phyloP scores from a whole-genome alignment of 108 stramenopile species.

The Aurantiochytrium sp. region DNA sequence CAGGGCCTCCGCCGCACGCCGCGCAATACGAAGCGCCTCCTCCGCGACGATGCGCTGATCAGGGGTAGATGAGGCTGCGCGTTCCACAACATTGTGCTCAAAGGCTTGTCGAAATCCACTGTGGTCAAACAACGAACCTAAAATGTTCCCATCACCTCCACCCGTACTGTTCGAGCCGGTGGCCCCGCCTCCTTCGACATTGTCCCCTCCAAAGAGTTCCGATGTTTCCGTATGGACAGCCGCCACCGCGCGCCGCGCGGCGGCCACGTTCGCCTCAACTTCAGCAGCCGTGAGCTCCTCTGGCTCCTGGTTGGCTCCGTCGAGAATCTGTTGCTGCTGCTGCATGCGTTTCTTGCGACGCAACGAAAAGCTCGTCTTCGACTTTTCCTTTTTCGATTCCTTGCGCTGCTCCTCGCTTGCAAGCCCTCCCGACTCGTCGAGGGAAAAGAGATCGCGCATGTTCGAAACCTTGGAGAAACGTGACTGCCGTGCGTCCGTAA shows the following conservation, averaged over 20 bases:
- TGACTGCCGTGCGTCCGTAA: conserved; percentile 78
- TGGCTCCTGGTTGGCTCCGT: background rate
- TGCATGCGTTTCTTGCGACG: background rate
- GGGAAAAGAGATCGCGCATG: conserved; percentile 75
- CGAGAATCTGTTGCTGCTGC: background rate
- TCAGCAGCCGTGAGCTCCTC: background rate
- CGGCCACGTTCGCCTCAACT: background rate
- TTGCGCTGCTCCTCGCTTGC: conserved; percentile 49
- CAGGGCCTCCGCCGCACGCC: background rate
- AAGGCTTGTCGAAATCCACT: background rate
- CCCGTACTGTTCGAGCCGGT: background rate
- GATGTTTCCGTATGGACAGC: background rate
- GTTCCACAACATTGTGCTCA: background rate
- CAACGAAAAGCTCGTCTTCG: background rate
- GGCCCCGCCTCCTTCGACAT: background rate
- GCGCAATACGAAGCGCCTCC: background rate
- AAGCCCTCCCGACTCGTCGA: conserved; percentile 59
- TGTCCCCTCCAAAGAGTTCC: background rate
- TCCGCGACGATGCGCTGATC: background rate
- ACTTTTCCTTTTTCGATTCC: background rate
- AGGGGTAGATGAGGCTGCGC: background rate
- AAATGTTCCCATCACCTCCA: background rate
- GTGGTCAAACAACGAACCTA: background rate
- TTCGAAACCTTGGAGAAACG: conserved; percentile 78
- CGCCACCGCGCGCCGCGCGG: background rate